Base-by-base conservation (phyloP, 208 protist species). In the Acanthamoeba castellanii region DNA sequence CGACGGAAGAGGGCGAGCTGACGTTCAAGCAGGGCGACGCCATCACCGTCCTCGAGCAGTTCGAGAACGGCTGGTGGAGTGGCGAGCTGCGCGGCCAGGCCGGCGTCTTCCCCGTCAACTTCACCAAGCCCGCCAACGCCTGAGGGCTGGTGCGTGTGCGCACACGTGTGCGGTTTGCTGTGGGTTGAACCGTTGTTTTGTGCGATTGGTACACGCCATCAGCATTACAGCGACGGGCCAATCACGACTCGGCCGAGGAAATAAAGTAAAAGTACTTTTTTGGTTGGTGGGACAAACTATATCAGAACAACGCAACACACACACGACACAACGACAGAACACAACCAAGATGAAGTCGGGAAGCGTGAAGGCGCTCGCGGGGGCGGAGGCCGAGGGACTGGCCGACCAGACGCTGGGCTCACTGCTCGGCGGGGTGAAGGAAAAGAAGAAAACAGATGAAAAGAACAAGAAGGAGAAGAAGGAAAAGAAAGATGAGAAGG, bases 31-130 rank as follows among this genome's bases (percentile, higher is more conserved):
- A 81, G 74, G 90, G 70, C 37, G 90, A 94, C 66, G 22, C 18
- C 30, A 94, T 94, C 66, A 47, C 42, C 66, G 68, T 94, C 20
- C 74, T 84, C 20, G 50, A 61, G 45, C 14, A 84, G 66, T 57
- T 72, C 52, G 45, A 59, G 6, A 90, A 64, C 76, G 92, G 92
- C 14, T 95, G 92, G 92, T 95, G 92, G 92, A 14, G 37, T 25
- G 92, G 92, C 57, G 74, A 95, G 59, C 20, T 95, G 32, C 25
- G 61, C 52, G 92, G 92, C 25, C 55, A 76, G 20, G 74, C 88
- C n/a, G 92, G 92, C 32, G 72, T 88, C 32, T 88, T 95, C n/a
- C 92, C 92, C 30, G 59, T 76, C 32, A 95, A 95, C 81, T 95
- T 81, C 92, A 88, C 74, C 34, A 25, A 85, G 68, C n/a, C 90